Evolutionary conservation across 2,329 filamentous ascomycete species (phyloP).

Genomic region (Fusarium hainanense): DNA sequence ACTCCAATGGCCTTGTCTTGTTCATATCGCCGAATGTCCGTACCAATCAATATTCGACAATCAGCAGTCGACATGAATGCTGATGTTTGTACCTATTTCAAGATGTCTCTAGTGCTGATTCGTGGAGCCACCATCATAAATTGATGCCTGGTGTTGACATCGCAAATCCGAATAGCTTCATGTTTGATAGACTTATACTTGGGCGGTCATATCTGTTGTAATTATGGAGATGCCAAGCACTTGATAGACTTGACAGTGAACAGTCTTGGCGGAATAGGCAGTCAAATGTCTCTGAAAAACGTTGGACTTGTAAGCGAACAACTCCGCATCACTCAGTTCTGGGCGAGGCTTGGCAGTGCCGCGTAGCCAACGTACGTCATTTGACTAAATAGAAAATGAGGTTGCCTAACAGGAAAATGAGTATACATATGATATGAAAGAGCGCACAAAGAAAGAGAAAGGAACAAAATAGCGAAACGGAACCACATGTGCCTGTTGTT

Average conservation of each 20-base stretch:
- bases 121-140: not conserved
- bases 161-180: conserved; percentile 1
- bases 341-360: conserved; percentile 37
- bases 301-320: conserved; percentile 4
- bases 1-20: not conserved
- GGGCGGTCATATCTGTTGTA: not conserved
- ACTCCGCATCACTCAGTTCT: conserved; percentile 23
- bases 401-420: conserved; percentile 21
- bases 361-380: conserved; percentile 39
- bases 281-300: conserved; percentile 3
- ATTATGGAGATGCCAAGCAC: conserved; percentile 11
- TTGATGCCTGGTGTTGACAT: not conserved
- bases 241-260: not conserved
- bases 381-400: conserved; percentile 28
- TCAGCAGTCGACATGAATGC: not conserved
- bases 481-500: conserved; percentile 10
- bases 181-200: not conserved
- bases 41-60: not conserved
- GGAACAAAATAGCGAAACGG: not conserved
- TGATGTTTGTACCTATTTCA: not conserved
- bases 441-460: conserved; percentile 9
- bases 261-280: conserved; percentile 16
- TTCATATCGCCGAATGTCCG: not conserved
- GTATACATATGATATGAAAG: not conserved
- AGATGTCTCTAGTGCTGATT: not conserved